A percentile compares a stretch with the other conserved stretches of the same genome.
phyloP scores from a whole-genome alignment of 805 yeast species.

The Suhomyces vadensis region DNA sequence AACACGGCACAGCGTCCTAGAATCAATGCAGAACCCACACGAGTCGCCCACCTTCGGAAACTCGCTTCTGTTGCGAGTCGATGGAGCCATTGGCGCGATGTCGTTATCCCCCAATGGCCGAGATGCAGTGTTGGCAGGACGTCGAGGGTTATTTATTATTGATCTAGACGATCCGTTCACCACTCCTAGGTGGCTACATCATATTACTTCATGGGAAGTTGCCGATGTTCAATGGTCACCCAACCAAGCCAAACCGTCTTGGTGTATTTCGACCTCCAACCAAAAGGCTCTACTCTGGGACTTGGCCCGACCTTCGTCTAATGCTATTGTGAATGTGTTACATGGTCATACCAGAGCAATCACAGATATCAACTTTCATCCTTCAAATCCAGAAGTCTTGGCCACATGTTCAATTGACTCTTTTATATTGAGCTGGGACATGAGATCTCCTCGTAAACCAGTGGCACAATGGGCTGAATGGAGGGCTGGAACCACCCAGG shows the following conservation, averaged over 20 bases:
- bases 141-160: constrained; percentile 80
- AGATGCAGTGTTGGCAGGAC: constrained; percentile 88
- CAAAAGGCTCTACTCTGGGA: constrained; percentile 97
- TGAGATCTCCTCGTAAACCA: constrained; percentile 76
- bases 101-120: constrained; percentile 86
- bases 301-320: constrained; percentile 63
- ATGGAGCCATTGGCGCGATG: constrained; percentile 90
- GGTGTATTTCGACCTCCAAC: constrained; percentile 93
- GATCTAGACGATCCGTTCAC: constrained; percentile 95
- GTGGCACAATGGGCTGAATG: constrained; percentile 85
- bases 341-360: constrained; percentile 93
- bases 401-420: constrained; percentile 96
- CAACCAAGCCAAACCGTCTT: constrained; percentile 74
- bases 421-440: constrained; percentile 85
- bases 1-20: neutral
- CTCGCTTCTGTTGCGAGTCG: constrained; percentile 80
- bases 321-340: constrained; percentile 80
- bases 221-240: constrained; percentile 99
- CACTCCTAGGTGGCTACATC: constrained; percentile 92
- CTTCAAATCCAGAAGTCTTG: constrained; percentile 76
- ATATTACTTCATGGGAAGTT: constrained; percentile 94
- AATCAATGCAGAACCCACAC: constrained; percentile 19
- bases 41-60: constrained; percentile 70
- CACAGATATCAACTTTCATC: constrained; percentile 93
- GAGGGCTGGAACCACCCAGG: constrained; percentile 93